These are phyloP conservation scores for Telopea speciosissima DNA, from an alignment of 177 flowering plant genomes.

Conservation along the genomic window DNA sequence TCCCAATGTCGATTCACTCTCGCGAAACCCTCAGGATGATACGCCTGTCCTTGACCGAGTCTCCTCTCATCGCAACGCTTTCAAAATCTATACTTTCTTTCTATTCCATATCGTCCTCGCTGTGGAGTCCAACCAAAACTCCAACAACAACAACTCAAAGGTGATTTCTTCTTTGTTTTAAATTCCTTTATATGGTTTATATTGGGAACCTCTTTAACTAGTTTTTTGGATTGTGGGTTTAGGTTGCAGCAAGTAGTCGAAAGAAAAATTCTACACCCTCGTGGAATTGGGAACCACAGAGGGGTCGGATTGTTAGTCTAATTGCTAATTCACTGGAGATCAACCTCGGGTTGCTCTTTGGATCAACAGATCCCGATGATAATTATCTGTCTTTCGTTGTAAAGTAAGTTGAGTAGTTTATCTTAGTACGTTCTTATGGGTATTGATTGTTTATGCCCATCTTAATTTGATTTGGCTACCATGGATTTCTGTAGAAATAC, in stretches of 20 bases:
- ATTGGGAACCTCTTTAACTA: neutral
- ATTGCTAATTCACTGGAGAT: conserved; percentile 87
- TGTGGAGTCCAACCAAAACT: conserved; percentile 43
- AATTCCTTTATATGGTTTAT: neutral
- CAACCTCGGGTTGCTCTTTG: conserved; percentile 81
- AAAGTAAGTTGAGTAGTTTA: conserved; percentile 47
- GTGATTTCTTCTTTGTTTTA: conserved; percentile 17
- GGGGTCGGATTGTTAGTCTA: conserved; percentile 61
- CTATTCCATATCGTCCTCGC: conserved; percentile 46
- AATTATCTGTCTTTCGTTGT: conserved; percentile 67
- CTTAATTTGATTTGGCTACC: neutral
- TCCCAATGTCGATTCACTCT: conserved; percentile 75
- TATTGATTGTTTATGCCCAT: neutral
- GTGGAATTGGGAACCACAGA: conserved; percentile 89
- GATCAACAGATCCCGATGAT: conserved; percentile 78
- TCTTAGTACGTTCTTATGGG: neutral
- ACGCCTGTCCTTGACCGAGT: conserved; percentile 41
- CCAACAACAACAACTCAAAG: conserved; percentile 42
- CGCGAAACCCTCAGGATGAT: conserved; percentile 30
- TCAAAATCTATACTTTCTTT: conserved; percentile 80
- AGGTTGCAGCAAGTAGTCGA: conserved; percentile 46
- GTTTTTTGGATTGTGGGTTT: conserved; percentile 10
- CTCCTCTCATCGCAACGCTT: conserved; percentile 70
- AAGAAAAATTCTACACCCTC: conserved; percentile 51
- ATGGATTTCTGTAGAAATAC: conserved; percentile 45